Base-by-base conservation (phyloP, 163 green algal species). In the Trebouxiophyceae sp. region DNA sequence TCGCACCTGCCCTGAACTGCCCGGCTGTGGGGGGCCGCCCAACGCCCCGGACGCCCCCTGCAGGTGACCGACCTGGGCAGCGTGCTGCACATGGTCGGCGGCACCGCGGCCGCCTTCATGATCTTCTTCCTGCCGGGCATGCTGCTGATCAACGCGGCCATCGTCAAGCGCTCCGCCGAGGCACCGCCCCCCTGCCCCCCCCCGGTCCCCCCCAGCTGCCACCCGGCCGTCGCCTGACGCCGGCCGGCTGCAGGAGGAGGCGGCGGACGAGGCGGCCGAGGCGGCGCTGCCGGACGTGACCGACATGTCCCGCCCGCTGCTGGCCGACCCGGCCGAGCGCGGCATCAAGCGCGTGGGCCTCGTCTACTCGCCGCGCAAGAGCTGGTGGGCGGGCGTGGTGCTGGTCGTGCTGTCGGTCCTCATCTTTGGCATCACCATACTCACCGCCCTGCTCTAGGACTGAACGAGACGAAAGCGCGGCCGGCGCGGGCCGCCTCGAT, bases 31-130 rank as follows among this genome's bases (percentile, higher is more conserved):
- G n/a, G n/a, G n/a, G n/a, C n/a, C n/a, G n/a, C n/a, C n/a, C n/a
- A n/a, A n/a, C n/a, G n/a, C n/a, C n/a, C n/a, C n/a, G n/a, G n/a
- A n/a, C n/a, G n/a, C n/a, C n/a, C n/a, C n/a, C n/a, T n/a, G 24
- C n/a, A 74, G 28, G 81, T 92, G 26, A 75, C 65, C 23, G 79
- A 90, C 50, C 78, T 94, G 59, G 85, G 87, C 22, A 24, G 61
- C 39, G 87, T 91, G 34, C 78, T 91, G 72, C 75, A 88, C 72
- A 65, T 91, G 33, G 77, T 93, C 4, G 86, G 86, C 20, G 82
- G 80, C 12, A 88, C 83, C 5, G 81, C 76, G 19, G 84, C 81
- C 6, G 58, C 71, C 22, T 80, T 87, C 66, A 82, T 92, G 57
- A 89, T 92, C 33, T 90, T 92, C 54, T 78, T 83, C 34, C 57